phyloP scores from a whole-genome alignment of 805 yeast species.

The Starmerella sp. region DNA sequence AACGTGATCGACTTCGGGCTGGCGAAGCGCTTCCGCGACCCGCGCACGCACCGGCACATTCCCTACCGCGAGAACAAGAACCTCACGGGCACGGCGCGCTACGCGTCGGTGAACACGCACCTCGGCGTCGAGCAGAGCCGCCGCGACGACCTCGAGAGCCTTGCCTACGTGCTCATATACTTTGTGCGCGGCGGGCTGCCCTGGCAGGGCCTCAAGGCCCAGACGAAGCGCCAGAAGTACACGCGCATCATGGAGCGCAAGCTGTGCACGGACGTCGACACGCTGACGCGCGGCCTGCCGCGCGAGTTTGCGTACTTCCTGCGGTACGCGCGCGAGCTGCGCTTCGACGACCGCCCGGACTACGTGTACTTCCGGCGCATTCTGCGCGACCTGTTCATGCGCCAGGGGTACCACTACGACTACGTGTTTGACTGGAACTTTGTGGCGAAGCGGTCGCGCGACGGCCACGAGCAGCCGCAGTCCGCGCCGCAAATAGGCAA shows the following conservation, averaged over 20 bases:
- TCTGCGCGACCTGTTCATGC: conserved; percentile 76
- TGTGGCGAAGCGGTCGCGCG: conserved; percentile 14
- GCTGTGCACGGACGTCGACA: conserved; percentile 77
- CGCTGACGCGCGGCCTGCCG: conserved; percentile 84
- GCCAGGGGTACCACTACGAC: conserved; percentile 84
- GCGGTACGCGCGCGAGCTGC: conserved; percentile 75
- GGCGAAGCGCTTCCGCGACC: conserved; percentile 89
- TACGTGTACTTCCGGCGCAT: conserved; percentile 77
- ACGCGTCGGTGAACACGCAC: conserved; percentile 90
- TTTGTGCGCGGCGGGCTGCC: conserved; percentile 94
- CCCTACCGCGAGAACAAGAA: conserved; percentile 95
- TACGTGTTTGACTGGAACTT: conserved; percentile 87
- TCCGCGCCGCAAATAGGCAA: not conserved
- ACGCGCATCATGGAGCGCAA: conserved; percentile 93
- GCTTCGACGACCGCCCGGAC: conserved; percentile 95
- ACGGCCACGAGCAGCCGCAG: not conserved
- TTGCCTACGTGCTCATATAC: conserved; percentile 88
- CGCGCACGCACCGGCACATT: conserved; percentile 85
- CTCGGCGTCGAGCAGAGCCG: conserved; percentile 94
- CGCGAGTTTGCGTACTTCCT: conserved; percentile 78
- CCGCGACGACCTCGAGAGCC: conserved; percentile 89
- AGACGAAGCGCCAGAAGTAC: conserved; percentile 91
- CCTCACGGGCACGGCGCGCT: conserved; percentile 94
- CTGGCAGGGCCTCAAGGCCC: conserved; percentile 98
- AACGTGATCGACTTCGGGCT: conserved; percentile 90